phyloP scores from a whole-genome alignment of 2,329 filamentous ascomycete genomes.

The Emericellopsis atlantica region DNA sequence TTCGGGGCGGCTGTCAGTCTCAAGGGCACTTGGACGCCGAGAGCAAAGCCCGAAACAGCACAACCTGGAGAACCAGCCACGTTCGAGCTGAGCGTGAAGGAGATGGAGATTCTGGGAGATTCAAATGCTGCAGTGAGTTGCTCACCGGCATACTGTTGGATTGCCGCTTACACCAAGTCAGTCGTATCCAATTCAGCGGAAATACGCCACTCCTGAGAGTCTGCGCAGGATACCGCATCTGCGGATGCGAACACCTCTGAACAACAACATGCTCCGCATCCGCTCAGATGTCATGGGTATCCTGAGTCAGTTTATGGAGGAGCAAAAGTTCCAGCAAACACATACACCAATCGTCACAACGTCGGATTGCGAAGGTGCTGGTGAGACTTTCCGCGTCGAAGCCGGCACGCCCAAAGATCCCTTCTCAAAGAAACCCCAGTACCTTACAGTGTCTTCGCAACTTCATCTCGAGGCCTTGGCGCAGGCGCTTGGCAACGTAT shows the following conservation, averaged over 20 bases:
- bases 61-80: no score
- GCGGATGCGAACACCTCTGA: slow-evolving; percentile 67
- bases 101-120: slow-evolving; percentile 58
- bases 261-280: slow-evolving; percentile 68
- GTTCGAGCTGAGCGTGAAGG: slow-evolving; percentile 60
- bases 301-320: slow-evolving; percentile 63
- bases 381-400: slow-evolving; percentile 74
- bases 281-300: slow-evolving; percentile 68
- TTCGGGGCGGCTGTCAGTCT: slow-evolving; percentile 66
- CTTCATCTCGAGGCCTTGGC: slow-evolving; percentile 87
- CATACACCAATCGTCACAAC: slow-evolving; percentile 93
- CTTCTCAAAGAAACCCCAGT: slow-evolving; percentile 84
- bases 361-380: slow-evolving; percentile 92
- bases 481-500: slow-evolving; percentile 80
- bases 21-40: slow-evolving; percentile 55
- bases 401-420: slow-evolving; percentile 21
- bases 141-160: neutral
- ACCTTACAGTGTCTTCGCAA: slow-evolving; percentile 89
- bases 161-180: slow-evolving; percentile 20
- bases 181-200: slow-evolving; percentile 91
- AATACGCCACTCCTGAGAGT: slow-evolving; percentile 84
- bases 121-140: slow-evolving; percentile 64
- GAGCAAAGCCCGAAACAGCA: neutral
- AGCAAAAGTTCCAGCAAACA: slow-evolving; percentile 62
- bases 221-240: slow-evolving; percentile 82